A percentile compares a stretch with the other conserved stretches of the same genome.
Evolutionary conservation across 2,329 filamentous ascomycete genomes (phyloP).

Genomic region (Cryphonectria japonica): DNA sequence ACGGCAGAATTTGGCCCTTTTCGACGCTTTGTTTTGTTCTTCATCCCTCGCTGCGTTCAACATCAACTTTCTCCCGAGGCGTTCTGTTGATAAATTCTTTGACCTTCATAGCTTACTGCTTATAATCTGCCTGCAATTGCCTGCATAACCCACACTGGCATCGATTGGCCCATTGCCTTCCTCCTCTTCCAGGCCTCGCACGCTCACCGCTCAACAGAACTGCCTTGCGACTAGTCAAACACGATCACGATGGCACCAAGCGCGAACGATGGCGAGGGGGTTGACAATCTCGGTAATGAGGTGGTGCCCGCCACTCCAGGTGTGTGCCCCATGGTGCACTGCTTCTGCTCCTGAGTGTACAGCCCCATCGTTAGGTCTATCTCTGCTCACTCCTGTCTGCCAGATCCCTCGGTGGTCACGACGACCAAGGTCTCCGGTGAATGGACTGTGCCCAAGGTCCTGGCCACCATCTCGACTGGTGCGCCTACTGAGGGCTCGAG

Average conservation of each 20-base stretch:
- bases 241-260: conserved; percentile 23
- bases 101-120: not conserved
- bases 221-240: not conserved
- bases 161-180: not conserved
- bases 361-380: not conserved
- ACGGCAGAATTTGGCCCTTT: not conserved
- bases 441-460: conserved; percentile 65
- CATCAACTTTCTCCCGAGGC: not conserved
- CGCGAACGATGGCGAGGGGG: conserved; percentile 17
- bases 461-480: conserved; percentile 64
- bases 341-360: no score
- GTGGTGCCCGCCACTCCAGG: conserved; percentile 25
- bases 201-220: not conserved
- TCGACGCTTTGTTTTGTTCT: not conserved
- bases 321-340: not conserved
- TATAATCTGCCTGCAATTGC: not conserved
- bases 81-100: not conserved
- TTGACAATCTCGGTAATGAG: conserved; percentile 13
- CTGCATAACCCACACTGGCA: not conserved
- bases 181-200: not conserved
- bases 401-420: conserved; percentile 42
- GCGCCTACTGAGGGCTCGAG: conserved; percentile 62
- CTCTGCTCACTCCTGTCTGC: not conserved
- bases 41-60: not conserved
- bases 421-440: conserved; percentile 47